Evolutionary conservation across 176 grass and related monocot genomes (phyloP).

Genomic region (Musa troglodytarum): DNA sequence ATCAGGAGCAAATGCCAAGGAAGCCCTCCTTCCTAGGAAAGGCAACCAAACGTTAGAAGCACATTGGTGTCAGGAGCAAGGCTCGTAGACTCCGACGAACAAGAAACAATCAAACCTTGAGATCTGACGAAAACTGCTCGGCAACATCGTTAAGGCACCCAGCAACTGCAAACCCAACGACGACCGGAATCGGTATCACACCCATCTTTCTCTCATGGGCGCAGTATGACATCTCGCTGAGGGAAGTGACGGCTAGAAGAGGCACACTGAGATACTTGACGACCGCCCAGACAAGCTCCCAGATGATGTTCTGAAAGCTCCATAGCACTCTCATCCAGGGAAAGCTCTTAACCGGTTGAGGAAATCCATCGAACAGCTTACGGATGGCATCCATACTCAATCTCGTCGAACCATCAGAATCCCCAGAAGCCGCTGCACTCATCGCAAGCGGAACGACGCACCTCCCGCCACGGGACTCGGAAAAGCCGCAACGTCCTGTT

Average conservation of each 20-base stretch:
- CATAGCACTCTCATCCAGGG: conserved; percentile 15
- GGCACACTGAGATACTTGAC: conserved; percentile 16
- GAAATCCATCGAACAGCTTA: conserved; percentile 16
- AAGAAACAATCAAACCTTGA: conserved; percentile 14
- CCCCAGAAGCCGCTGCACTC: conserved; percentile 2
- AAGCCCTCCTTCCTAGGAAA: conserved; percentile 1
- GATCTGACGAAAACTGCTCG: not conserved
- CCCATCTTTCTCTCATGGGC: conserved; percentile 28
- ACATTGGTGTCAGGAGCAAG: not conserved
- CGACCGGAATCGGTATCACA: conserved; percentile 16
- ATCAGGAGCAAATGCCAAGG: conserved; percentile 25
- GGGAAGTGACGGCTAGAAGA: conserved; percentile 21
- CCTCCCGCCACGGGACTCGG: not conserved
- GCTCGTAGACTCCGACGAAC: not conserved
- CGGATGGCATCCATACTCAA: not conserved
- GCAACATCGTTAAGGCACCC: conserved; percentile 1
- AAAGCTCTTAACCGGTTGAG: conserved; percentile 24
- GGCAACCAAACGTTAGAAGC: conserved; percentile 1
- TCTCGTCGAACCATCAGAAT: not conserved
- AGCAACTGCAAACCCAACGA: conserved; percentile 6
- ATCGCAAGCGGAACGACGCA: not conserved
- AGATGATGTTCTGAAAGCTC: conserved; percentile 14
- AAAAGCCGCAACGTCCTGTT: not conserved
- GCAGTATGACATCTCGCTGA: conserved; percentile 27
- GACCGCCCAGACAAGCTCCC: conserved; percentile 6